A percentile compares a stretch with the other conserved stretches of the same genome.
phyloP scores from a whole-genome alignment of 1,284 basidiomycete species.

The Dichomitus squalens region DNA sequence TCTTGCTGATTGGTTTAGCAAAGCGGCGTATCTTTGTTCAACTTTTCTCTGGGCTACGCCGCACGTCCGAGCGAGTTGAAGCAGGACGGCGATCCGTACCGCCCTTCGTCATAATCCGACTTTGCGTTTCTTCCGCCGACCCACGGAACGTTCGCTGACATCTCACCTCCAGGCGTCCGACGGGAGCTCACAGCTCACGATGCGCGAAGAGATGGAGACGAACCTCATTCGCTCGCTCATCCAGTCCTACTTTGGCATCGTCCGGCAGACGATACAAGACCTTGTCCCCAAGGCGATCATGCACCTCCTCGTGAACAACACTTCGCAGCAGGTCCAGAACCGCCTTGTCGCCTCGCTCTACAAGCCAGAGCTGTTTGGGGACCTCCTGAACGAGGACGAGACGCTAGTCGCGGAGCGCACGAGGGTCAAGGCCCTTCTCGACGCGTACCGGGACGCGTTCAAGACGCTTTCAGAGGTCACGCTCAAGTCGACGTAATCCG shows the following conservation, averaged over 20 bases:
- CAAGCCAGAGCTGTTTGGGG: constrained; percentile 91
- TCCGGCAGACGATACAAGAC: constrained; percentile 96
- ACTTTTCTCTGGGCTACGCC: too few species aligned
- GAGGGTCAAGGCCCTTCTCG: constrained; percentile 91
- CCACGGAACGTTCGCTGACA: background rate
- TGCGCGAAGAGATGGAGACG: constrained; percentile 96
- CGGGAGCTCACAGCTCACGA: constrained; percentile 57
- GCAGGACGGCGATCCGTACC: background rate
- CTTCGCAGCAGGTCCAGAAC: constrained; percentile 96
- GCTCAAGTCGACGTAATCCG: constrained; percentile 63
- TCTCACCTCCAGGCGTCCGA: constrained; percentile 47
- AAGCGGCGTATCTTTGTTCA: too few species aligned
- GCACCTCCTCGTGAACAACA: constrained; percentile 95
- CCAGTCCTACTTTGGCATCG: constrained; percentile 94
- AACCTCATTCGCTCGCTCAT: constrained; percentile 94
- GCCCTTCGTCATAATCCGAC: background rate
- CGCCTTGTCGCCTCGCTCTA: constrained; percentile 91
- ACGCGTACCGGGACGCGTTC: constrained; percentile 98
- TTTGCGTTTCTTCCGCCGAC: background rate
- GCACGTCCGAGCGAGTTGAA: background rate
- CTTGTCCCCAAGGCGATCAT: constrained; percentile 96
- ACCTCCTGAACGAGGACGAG: constrained; percentile 96
- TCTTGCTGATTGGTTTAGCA: too few species aligned
- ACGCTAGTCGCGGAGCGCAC: constrained; percentile 91
- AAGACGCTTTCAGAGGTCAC: constrained; percentile 81